Evolutionary conservation across 2,329 filamentous ascomycete species (phyloP).

Genomic region (Arthrinium puccinioides): DNA sequence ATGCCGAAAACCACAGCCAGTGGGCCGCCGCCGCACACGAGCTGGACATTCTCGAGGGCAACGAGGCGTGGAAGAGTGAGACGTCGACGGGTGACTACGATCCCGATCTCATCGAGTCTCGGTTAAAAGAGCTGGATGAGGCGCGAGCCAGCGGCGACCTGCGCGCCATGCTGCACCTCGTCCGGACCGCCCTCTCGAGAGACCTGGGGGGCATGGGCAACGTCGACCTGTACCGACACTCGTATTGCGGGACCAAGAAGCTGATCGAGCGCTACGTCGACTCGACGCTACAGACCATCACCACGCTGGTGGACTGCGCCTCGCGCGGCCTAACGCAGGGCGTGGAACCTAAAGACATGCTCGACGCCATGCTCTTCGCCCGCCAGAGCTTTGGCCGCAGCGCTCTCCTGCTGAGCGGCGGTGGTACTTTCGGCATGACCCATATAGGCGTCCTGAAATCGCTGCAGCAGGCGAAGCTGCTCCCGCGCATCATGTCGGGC

Average conservation of each 20-base stretch:
- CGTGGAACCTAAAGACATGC: conserved; percentile 49
- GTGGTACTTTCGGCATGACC: conserved; percentile 86
- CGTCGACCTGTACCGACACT: conserved; percentile 73
- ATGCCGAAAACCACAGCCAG: conserved; percentile 59
- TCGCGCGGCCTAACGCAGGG: conserved; percentile 38
- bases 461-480: conserved; percentile 64
- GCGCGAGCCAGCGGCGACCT: conserved; percentile 67
- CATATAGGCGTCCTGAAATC: conserved; percentile 84
- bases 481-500: conserved; percentile 82
- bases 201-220: conserved; percentile 84
- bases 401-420: conserved; percentile 75
- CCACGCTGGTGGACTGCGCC: conserved; percentile 59
- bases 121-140: conserved; percentile 67
- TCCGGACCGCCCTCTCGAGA: conserved; percentile 73
- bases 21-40: conserved; percentile 72
- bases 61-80: conserved; percentile 73
- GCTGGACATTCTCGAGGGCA: conserved; percentile 72
- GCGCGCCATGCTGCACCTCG: conserved; percentile 68
- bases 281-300: conserved; percentile 68
- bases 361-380: conserved; percentile 64
- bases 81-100: conserved; percentile 61
- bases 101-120: conserved; percentile 57
- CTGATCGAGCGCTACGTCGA: conserved; percentile 84
- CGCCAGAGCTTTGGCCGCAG: conserved; percentile 80
- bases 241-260: conserved; percentile 77